Evolutionary conservation across 2,329 filamentous ascomycete genomes (phyloP).

Genomic region (Exophiala sp.): DNA sequence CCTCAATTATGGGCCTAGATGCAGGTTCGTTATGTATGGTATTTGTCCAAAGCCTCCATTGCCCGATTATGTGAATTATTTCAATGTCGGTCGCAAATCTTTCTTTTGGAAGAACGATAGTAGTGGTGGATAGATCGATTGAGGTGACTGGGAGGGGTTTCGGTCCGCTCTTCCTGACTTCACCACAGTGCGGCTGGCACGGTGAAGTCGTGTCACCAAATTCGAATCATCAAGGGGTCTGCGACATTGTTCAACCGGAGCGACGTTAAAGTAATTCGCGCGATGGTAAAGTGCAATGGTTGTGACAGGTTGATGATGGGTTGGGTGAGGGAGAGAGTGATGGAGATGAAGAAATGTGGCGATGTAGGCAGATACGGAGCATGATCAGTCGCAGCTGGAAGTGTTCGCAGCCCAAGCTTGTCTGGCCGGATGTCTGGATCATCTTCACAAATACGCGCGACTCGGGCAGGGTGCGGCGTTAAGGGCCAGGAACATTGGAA

Average conservation of each 20-base stretch:
- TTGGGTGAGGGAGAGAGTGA: slow-evolving; percentile 17
- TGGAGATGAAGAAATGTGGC: slow-evolving; percentile 17
- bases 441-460: slow-evolving; percentile 13
- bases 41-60: slow-evolving; percentile 19
- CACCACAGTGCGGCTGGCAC: slow-evolving; percentile 6
- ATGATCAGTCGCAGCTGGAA: slow-evolving; percentile 24
- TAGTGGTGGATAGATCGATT: neutral
- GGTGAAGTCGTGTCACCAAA: slow-evolving; percentile 22
- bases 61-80: slow-evolving; percentile 2
- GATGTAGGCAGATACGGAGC: slow-evolving; percentile 17
- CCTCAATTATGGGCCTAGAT: neutral
- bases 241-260: slow-evolving; percentile 16
- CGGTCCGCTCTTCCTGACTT: neutral
- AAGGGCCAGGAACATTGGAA: slow-evolving; percentile 9
- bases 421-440: slow-evolving; percentile 21
- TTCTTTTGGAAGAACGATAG: neutral
- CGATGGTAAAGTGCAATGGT: slow-evolving; percentile 10
- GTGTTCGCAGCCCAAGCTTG: slow-evolving; percentile 23
- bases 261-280: slow-evolving; percentile 16
- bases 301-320: slow-evolving; percentile 17
- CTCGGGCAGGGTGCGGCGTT: slow-evolving; percentile 2
- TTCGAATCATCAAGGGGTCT: slow-evolving; percentile 17
- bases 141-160: neutral
- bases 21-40: slow-evolving; percentile 16
- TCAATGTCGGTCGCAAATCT: neutral